phyloP scores from a whole-genome alignment of 2,329 filamentous ascomycete genomes.

The Aspergillus uvarum region DNA sequence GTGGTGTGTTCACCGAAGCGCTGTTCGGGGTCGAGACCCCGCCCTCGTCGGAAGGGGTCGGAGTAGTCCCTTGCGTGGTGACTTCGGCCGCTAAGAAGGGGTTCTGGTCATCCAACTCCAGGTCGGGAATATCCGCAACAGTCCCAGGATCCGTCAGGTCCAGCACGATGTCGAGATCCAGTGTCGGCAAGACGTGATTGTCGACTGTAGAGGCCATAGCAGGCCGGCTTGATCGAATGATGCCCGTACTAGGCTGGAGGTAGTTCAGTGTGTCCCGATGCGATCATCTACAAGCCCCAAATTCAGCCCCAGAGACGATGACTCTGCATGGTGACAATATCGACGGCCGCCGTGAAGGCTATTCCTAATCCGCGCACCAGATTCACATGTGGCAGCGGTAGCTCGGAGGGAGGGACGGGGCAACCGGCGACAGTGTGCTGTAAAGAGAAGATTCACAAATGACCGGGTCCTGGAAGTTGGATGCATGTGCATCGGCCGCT shows the following conservation, averaged over 20 bases:
- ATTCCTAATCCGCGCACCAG: not conserved
- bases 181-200: conserved; percentile 20
- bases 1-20: conserved; percentile 10
- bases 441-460: not conserved
- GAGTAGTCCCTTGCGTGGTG: conserved; percentile 6
- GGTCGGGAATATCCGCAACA: conserved; percentile 6
- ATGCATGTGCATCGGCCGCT: conserved; percentile 4
- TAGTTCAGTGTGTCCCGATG: not conserved
- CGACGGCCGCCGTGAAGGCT: conserved; percentile 3
- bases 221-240: not conserved
- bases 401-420: not conserved
- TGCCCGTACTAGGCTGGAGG: not conserved
- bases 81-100: not conserved
- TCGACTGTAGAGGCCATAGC: conserved; percentile 21
- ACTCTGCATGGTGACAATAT: conserved; percentile 13
- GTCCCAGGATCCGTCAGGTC: conserved; percentile 15
- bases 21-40: conserved; percentile 15
- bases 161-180: conserved; percentile 23
- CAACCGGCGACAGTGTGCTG: not conserved
- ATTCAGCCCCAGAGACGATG: conserved; percentile 13
- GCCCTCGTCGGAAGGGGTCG: conserved; percentile 13
- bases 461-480: not conserved
- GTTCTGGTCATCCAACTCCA: conserved; percentile 3
- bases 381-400: conserved; percentile 4
- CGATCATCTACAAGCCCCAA: conserved; percentile 7